A percentile compares a stretch with the other conserved stretches of the same genome.
These are phyloP conservation scores for Phytophthora citricola DNA, from an alignment of 352 stramenopile species.

Conservation along the genomic window DNA sequence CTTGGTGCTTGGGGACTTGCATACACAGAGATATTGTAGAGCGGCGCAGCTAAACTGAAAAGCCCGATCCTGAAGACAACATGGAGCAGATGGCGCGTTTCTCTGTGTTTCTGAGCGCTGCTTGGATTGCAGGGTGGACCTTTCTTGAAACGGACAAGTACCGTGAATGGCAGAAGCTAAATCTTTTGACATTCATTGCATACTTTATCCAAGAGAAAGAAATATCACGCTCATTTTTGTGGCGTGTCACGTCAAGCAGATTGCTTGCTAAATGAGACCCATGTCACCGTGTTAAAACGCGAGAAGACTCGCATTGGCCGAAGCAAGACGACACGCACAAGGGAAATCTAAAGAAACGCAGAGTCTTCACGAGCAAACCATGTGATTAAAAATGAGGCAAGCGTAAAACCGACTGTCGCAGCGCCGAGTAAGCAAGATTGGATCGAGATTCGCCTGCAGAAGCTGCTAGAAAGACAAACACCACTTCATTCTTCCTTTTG, in stretches of 20 bases:
- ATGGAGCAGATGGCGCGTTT: conserved; percentile 13
- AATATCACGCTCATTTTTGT: conserved; percentile 7
- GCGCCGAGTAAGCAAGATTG: too few relatives aligned
- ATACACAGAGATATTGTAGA: conserved; percentile 11
- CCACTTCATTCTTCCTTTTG: conserved; percentile 31
- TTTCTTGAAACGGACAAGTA: conserved; percentile 21
- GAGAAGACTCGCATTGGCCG: neutral
- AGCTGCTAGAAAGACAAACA: too few relatives aligned
- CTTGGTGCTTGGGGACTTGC: conserved; percentile 13
- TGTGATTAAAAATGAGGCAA: too few relatives aligned
- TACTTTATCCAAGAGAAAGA: neutral
- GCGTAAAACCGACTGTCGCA: too few relatives aligned
- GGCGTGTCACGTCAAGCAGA: neutral
- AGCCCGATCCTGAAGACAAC: conserved; percentile 2
- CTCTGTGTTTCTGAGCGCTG: conserved; percentile 18
- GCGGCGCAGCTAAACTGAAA: neutral
- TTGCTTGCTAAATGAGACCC: conserved; percentile 13
- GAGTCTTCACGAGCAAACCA: too few relatives aligned
- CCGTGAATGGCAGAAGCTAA: conserved; percentile 1
- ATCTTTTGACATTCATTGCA: neutral
- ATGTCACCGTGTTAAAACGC: conserved; percentile 10
- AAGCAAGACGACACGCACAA: neutral
- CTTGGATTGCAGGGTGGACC: conserved; percentile 14
- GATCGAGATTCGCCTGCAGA: too few relatives aligned
- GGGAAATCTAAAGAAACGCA: too few relatives aligned